Evolutionary conservation across 2,329 filamentous ascomycete genomes (phyloP), one percentile per base, ranked within the genome.

Genomic region (Pestalotiopsis sp.): DNA sequence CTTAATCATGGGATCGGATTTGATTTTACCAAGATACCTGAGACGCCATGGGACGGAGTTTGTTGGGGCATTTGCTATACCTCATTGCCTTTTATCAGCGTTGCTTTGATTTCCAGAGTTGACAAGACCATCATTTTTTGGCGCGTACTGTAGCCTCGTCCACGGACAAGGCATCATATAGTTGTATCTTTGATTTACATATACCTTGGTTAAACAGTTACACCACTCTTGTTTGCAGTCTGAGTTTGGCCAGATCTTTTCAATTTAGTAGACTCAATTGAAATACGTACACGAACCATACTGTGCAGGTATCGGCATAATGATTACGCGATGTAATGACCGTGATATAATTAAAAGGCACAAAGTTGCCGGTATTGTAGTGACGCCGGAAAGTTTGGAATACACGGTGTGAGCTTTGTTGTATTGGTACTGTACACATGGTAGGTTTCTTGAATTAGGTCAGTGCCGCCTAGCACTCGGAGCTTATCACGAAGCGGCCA

Each of bases 31-130:
- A 68, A 64, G 69, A 66, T 69, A 68, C 66, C 65, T 73, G 67
- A 69, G 73, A 74, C 72, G 69, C 70, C 69, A 69, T 52, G 41
- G 27, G 52, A 27, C n/a, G 64, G 58, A 63, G 66, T 62, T 62
- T 62, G 41, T 49, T 39, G 49, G 45, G 57, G 66, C 41, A 38
- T 38, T 56, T 62, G 59, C 13, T 67, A 52, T 67, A 62, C 57
- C 38, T 63, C 31, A 31, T 62, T n/a, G 12, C 31, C 7, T 36
- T 67, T 62, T 36, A n/a, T 12, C 38, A 63, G 25, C 45, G 45
- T 61, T 25, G 39, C 36, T 63, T 13, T 67, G 13, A 39, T 67
- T 62, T 36, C n/a, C 66, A n/a, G 39, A 27, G 25, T 45, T 61
- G 9, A 60, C 27, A 49, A 36, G 56, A 56, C 27, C 38, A 66